These are phyloP conservation scores for Juncus effusus DNA, from an alignment of 176 grass and related monocot genomes.

Conservation along the genomic window DNA sequence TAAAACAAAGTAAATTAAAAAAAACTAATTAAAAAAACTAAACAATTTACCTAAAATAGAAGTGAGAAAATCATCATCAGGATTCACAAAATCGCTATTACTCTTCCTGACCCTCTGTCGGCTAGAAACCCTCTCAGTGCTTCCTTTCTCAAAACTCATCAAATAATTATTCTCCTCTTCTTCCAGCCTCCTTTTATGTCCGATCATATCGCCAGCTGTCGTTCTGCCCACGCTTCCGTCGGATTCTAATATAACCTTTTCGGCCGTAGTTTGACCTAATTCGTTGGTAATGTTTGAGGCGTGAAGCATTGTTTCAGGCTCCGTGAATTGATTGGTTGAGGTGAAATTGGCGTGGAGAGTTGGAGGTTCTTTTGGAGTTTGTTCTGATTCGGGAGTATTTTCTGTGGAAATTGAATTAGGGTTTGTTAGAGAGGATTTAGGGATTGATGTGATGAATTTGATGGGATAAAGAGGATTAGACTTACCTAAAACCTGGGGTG, in stretches of 20 bases:
- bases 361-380: conserved; percentile 33
- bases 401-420: too few species aligned
- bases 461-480: too few species aligned
- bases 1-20: conserved; percentile 24
- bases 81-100: conserved; percentile 44
- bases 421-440: too few species aligned
- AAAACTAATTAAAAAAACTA: conserved; percentile 20
- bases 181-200: conserved; percentile 74
- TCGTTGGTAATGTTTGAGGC: conserved; percentile 45
- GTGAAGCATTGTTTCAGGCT: conserved; percentile 78
- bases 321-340: conserved; percentile 45
- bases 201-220: conserved; percentile 43
- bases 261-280: conserved; percentile 70
- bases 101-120: conserved; percentile 49
- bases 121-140: conserved; percentile 60
- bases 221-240: conserved; percentile 86
- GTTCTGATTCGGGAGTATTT: conserved; percentile 20
- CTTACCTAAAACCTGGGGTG: too few species aligned
- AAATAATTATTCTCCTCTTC: conserved; percentile 32
- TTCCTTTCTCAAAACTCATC: conserved; percentile 50
- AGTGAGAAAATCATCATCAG: conserved; percentile 85
- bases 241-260: conserved; percentile 72
- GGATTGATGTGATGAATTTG: too few species aligned
- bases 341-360: conserved; percentile 34
- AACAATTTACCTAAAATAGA: conserved; percentile 77